phyloP scores from a whole-genome alignment of 129 eudicot species.

The Pulicaria dysenterica region DNA sequence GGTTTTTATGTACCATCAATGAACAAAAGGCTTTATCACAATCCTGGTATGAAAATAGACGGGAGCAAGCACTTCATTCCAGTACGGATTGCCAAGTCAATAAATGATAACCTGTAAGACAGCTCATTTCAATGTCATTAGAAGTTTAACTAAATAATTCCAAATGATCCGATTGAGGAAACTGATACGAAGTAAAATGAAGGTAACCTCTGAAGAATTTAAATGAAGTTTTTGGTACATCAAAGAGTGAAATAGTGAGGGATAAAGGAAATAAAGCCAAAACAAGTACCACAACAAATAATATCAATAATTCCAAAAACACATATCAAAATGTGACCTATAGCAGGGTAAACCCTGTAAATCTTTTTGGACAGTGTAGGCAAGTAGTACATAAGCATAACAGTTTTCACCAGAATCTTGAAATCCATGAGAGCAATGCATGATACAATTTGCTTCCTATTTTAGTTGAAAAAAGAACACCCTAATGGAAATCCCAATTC shows the following conservation, averaged over 20 bases:
- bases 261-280: neutral
- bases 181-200: too few species aligned
- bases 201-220: too few species aligned
- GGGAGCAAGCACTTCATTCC: neutral
- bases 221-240: too few species aligned
- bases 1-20: constrained; percentile 17
- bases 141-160: neutral
- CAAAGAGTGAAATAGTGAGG: too few species aligned
- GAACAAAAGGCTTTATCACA: neutral
- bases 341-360: neutral
- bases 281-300: neutral
- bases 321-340: neutral
- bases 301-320: neutral
- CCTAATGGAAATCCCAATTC: neutral
- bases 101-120: constrained; percentile 17
- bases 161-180: too few species aligned
- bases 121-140: too few species aligned
- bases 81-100: neutral
- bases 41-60: neutral
- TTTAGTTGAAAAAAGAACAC: neutral
- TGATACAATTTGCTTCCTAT: neutral
- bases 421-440: constrained; percentile 8
- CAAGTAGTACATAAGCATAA: neutral
- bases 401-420: neutral
- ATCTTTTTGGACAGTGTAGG: neutral